phyloP scores from a whole-genome alignment of 1,284 basidiomycete species.

The Abortiporus biennis region DNA sequence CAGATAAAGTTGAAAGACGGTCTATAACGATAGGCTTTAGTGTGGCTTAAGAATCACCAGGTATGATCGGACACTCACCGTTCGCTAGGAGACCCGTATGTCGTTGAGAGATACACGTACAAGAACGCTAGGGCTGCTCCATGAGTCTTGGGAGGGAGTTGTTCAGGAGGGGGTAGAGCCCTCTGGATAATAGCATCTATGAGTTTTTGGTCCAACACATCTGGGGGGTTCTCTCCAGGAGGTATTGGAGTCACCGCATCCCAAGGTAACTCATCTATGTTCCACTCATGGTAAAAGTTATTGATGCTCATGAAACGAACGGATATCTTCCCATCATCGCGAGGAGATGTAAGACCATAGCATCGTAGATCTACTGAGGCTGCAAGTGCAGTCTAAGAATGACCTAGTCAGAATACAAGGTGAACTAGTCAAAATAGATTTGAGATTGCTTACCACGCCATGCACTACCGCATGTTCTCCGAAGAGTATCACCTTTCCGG shows the following conservation, averaged over 20 bases:
- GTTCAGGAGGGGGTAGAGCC: conserved; percentile 39
- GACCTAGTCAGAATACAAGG: conserved; percentile 2
- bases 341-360: conserved; percentile 79
- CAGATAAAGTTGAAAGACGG: conserved; percentile 76
- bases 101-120: conserved; percentile 88
- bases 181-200: conserved; percentile 60
- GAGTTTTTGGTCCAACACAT: conserved; percentile 64
- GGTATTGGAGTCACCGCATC: conserved; percentile 52
- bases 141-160: conserved; percentile 46
- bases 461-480: conserved; percentile 99
- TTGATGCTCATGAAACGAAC: conserved; percentile 81
- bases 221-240: conserved; percentile 52
- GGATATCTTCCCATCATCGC: conserved; percentile 69
- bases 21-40: conserved; percentile 27
- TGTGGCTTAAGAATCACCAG: no score
- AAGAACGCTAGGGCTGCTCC: conserved; percentile 82
- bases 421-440: background rate
- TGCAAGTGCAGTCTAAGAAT: conserved; percentile 81
- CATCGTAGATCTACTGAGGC: conserved; percentile 94
- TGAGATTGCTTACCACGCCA: conserved; percentile 70
- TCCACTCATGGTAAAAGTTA: conserved; percentile 78
- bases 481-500: conserved; percentile 97
- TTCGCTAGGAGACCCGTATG: conserved; percentile 32
- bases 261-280: conserved; percentile 84
- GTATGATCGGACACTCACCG: conserved; percentile 43